Conservation (phyloP, 2,329 filamentous ascomycete genomes). For the Xylaria sp. region DNA sequence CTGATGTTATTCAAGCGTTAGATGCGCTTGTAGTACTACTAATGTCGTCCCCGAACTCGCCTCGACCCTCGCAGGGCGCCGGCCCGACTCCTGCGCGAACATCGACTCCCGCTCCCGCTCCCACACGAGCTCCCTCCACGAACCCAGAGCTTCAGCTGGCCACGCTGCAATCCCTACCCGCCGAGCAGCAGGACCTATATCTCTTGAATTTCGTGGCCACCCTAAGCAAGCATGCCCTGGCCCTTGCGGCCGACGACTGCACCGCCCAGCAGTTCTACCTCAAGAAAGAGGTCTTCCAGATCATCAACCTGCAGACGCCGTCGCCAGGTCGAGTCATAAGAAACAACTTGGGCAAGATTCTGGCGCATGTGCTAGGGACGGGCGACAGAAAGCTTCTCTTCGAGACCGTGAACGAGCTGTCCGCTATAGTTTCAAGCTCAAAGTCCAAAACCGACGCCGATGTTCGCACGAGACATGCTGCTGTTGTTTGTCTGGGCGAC, state of each 20-base stretch:
- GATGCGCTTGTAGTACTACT: slow-evolving; percentile 33
- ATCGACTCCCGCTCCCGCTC: slow-evolving; percentile 46
- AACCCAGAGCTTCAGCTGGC: slow-evolving; percentile 86
- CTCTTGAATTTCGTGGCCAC: slow-evolving; percentile 88
- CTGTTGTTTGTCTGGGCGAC: slow-evolving; percentile 85
- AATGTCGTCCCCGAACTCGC: slow-evolving; percentile 50
- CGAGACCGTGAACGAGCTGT: slow-evolving; percentile 91
- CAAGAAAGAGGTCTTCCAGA: slow-evolving; percentile 93
- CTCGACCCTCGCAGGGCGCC: slow-evolving; percentile 51
- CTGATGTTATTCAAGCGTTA: slow-evolving; percentile 24
- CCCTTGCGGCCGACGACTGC: slow-evolving; percentile 80
- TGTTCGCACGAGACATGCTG: slow-evolving; percentile 83
- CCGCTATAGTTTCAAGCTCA: slow-evolving; percentile 75
- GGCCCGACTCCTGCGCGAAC: slow-evolving; percentile 45
- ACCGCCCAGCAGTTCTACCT: slow-evolving; percentile 90
- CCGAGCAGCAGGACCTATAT: slow-evolving; percentile 96
- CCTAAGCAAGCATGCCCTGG: slow-evolving; percentile 81
- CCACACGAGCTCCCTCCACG: slow-evolving; percentile 49
- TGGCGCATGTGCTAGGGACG: slow-evolving; percentile 82
- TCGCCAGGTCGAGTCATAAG: slow-evolving; percentile 88
- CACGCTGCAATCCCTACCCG: slow-evolving; percentile 88
- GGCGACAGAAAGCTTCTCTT: slow-evolving; percentile 93
- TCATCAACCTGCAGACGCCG: slow-evolving; percentile 84
- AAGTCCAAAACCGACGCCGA: slow-evolving; percentile 83
- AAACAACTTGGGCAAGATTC: slow-evolving; percentile 86